phyloP scores from a whole-genome alignment of 1,284 basidiomycete species.

The Hypsizygus ulmarius region DNA sequence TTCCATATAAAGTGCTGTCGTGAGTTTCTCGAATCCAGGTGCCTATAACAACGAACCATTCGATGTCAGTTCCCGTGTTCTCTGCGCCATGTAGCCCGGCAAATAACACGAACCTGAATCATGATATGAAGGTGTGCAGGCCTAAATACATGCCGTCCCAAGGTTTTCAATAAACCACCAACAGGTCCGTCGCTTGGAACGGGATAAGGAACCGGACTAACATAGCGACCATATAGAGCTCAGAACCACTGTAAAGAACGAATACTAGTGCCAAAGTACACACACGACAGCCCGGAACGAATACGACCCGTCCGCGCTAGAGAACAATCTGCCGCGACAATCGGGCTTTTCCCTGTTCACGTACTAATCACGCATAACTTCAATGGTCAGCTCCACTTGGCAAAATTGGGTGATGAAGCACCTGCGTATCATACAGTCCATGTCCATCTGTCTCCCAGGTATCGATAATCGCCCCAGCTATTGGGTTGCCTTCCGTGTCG shows the following conservation, averaged over 20 bases:
- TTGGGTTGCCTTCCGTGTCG: constrained; percentile 65
- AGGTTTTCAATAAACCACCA: constrained; percentile 52
- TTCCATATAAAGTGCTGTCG: constrained; percentile 74
- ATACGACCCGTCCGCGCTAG: constrained; percentile 65
- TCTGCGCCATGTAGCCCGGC: neutral
- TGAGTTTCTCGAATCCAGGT: constrained; percentile 69
- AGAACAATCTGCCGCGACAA: constrained; percentile 70
- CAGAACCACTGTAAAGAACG: neutral
- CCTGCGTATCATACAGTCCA: constrained; percentile 58
- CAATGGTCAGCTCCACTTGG: neutral
- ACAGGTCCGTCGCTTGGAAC: constrained; percentile 82
- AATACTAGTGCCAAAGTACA: constrained; percentile 16
- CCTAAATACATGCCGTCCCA: constrained; percentile 69
- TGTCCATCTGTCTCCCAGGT: constrained; percentile 86
- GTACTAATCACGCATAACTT: constrained; percentile 47
- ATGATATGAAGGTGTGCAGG: constrained; percentile 80
- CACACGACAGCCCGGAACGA: constrained; percentile 72
- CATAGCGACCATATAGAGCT: neutral
- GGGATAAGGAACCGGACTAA: constrained; percentile 71
- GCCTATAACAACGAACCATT: constrained; percentile 27
- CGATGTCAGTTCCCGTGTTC: neutral
- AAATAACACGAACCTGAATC: constrained; percentile 43
- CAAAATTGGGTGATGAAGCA: constrained; percentile 11
- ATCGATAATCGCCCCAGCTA: constrained; percentile 67
- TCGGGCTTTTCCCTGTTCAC: constrained; percentile 59